phyloP scores from a whole-genome alignment of 352 stramenopile species.

The Phytopythium mirpurense region DNA sequence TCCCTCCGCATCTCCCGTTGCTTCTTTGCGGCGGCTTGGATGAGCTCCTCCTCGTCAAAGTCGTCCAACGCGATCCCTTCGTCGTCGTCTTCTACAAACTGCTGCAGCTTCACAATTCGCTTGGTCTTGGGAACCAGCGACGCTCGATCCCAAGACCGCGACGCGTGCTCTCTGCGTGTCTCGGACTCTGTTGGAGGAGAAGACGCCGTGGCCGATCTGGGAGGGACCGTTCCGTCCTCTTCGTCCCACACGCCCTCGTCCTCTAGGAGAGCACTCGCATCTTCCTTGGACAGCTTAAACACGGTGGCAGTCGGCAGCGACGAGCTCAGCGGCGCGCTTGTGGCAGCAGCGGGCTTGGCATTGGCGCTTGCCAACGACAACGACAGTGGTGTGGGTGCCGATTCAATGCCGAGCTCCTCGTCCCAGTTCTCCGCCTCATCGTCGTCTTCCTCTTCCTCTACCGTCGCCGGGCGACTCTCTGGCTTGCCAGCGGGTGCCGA shows the following conservation, averaged over 20 bases:
- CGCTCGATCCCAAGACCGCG: conserved; percentile 48
- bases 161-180: not conserved
- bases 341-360: not conserved
- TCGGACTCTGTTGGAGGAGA: not conserved
- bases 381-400: conserved; percentile 26
- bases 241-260: conserved; percentile 75
- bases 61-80: conserved; percentile 61
- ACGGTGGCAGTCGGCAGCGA: not conserved
- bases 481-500: conserved; percentile 14
- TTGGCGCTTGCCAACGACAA: not conserved
- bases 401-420: conserved; percentile 68
- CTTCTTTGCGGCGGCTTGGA: conserved; percentile 39
- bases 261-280: conserved; percentile 60
- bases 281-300: conserved; percentile 77
- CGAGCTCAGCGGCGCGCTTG: not conserved
- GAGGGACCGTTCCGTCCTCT: conserved; percentile 12
- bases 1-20: conserved; percentile 15
- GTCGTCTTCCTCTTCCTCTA: conserved; percentile 41
- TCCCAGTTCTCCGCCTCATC: conserved; percentile 79
- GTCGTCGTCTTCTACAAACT: conserved; percentile 71
- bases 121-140: conserved; percentile 59
- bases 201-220: not conserved
- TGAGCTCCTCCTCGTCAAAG: conserved; percentile 58
- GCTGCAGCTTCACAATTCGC: conserved; percentile 58
- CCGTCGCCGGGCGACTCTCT: conserved; percentile 4